Conservation (phyloP, 768 basidiomycete species). For the Mycena chlorophos region DNA sequence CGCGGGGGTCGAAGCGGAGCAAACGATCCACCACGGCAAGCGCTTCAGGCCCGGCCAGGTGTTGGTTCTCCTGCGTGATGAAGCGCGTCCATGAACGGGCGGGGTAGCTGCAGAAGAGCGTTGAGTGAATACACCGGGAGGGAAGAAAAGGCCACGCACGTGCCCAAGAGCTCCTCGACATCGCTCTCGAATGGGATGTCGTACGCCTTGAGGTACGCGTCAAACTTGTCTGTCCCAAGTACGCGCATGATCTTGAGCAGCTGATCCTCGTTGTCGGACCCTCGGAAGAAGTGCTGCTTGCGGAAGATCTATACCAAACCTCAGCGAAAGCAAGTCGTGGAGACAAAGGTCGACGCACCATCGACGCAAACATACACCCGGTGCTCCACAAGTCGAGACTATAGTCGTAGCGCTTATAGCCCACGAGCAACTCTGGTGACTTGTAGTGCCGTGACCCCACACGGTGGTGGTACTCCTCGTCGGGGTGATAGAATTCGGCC, state of each 20-base stretch:
- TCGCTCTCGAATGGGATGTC: conserved; percentile 90
- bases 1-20: conserved; percentile 95
- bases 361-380: conserved; percentile 97
- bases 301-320: conserved; percentile 79
- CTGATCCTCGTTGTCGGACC: conserved; percentile 97
- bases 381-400: conserved; percentile 98
- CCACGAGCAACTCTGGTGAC: conserved; percentile 91
- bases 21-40: conserved; percentile 95
- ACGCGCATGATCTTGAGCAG: conserved; percentile 97
- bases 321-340: conserved; percentile 10
- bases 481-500: conserved; percentile 97
- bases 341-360: conserved; percentile 53
- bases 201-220: conserved; percentile 89
- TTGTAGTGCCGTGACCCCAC: conserved; percentile 98
- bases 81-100: conserved; percentile 94
- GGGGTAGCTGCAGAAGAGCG: conserved; percentile 59
- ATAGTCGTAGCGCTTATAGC: conserved; percentile 97
- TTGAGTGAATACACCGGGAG: not conserved
- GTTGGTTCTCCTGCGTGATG: conserved; percentile 91
- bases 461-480: conserved; percentile 95
- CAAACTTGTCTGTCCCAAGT: conserved; percentile 91
- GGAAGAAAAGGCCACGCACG: conserved; percentile 39
- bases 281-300: conserved; percentile 98
- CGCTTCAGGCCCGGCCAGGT: conserved; percentile 93
- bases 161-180: conserved; percentile 89